Base-by-base conservation (phyloP, 805 yeast species). In the Phaffomyces thermotolerans region DNA sequence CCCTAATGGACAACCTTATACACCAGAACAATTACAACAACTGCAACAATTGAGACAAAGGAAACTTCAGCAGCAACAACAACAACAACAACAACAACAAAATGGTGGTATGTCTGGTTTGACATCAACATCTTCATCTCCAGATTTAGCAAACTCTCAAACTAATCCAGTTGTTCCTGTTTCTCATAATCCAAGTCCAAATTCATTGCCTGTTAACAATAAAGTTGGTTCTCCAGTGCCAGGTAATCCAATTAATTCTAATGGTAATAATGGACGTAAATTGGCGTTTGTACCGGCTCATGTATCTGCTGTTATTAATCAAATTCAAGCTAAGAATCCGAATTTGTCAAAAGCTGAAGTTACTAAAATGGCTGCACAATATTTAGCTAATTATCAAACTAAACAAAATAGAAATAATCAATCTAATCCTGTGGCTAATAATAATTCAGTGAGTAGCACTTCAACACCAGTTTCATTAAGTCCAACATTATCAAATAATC, bases 251-350 rank as follows among this genome's bases (percentile, higher is more conserved):
- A 14, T 34, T 24, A 27, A 8, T n/a, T 3, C 27, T 24, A 32
- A 17, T 40, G 38, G 13, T n/a, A 42, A 37, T 14, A 39, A 46
- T 43, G 51, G 46, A 4, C 52, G 51, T 25, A 53, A 52, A 37
- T 24, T 43, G 8, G 39, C 50, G 36, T 74, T 78, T 58, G 73
- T 79, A 0, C 77, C 80, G 13, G 75, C 79, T 1, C 86, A 81
- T 52, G 83, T 81, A 4, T 72, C 84, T 9, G 81, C 84, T 1
- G 72, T 81, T 35, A 75, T 81, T 45, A 76, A 70, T 50, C 78
- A 80, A 37, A 80, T 81, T 42, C 84, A 80, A 56, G 63, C 72
- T n/a, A 79, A 79, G 52, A 75, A 81, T 56, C 88, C 88, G 2
- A 73, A 69, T 29, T 63, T 79, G 56, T 67, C 78, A 10, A 78